Conservation (phyloP, 1,284 basidiomycete species). For the Bjerkandera adusta region DNA sequence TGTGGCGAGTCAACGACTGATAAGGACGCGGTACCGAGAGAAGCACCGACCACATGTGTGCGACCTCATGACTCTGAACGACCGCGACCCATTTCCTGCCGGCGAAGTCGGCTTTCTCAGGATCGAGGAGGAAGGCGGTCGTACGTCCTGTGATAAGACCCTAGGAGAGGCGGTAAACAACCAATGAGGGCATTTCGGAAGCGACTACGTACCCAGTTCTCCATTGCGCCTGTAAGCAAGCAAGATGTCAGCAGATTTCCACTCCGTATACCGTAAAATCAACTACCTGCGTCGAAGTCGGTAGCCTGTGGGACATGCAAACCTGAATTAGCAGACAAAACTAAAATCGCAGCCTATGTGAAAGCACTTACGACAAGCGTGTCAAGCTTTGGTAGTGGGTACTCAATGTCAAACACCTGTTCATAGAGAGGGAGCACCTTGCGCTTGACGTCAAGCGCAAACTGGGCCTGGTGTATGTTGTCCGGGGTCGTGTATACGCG, state of each 20-base stretch:
- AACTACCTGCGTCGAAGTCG: conserved; percentile 76
- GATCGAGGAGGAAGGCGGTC: conserved; percentile 81
- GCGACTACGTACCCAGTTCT: conserved; percentile 69
- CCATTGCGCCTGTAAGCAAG: conserved; percentile 93
- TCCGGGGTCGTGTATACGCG: conserved; percentile 89
- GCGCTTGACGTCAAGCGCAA: conserved; percentile 88
- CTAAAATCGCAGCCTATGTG: not conserved
- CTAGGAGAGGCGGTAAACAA: conserved; percentile 26
- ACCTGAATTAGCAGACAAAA: not conserved
- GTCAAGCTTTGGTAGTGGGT: conserved; percentile 91
- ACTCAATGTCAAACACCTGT: conserved; percentile 87
- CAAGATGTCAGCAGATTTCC: conserved; percentile 60
- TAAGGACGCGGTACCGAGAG: not conserved
- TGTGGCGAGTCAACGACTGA: conserved; percentile 17
- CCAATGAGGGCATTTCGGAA: not conserved
- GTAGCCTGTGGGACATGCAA: conserved; percentile 48
- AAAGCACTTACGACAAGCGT: conserved; percentile 65
- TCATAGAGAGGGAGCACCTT: conserved; percentile 92
- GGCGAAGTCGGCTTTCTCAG: conserved; percentile 69
- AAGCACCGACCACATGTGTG: conserved; percentile 73
- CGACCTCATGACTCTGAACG: conserved; percentile 83
- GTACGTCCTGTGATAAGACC: conserved; percentile 93
- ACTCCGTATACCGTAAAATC: not conserved
- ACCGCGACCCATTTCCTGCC: conserved; percentile 81
- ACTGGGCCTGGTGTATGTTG: conserved; percentile 79